Conservation (phyloP, 176 grass and related monocot species). For the Dactylis glomerata region DNA sequence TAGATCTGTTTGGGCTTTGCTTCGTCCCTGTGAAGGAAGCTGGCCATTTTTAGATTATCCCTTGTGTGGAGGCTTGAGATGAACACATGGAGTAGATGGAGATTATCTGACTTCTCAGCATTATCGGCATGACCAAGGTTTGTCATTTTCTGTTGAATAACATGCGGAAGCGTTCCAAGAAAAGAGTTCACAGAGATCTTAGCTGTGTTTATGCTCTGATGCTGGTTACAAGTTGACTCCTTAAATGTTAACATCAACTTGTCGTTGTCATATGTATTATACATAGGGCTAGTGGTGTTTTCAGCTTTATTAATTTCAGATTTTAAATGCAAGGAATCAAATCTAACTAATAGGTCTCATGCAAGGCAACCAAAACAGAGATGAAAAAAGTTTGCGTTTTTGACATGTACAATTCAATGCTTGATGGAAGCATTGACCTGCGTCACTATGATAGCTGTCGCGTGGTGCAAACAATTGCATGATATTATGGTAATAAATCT, state of each 20-base stretch:
- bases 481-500: slow-evolving; percentile 15
- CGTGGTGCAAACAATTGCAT: slow-evolving; percentile 24
- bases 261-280: slow-evolving; percentile 26
- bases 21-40: background rate
- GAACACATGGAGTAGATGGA: slow-evolving; percentile 28
- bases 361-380: background rate
- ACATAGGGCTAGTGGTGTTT: slow-evolving; percentile 30
- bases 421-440: slow-evolving; percentile 63
- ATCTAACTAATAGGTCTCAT: slow-evolving; percentile 34
- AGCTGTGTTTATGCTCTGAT: slow-evolving; percentile 35
- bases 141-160: slow-evolving; percentile 31
- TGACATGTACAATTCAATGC: slow-evolving; percentile 40
- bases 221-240: slow-evolving; percentile 37
- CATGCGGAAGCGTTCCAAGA: slow-evolving; percentile 27
- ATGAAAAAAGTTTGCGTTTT: slow-evolving; percentile 14
- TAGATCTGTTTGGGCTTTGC: background rate
- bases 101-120: slow-evolving; percentile 47
- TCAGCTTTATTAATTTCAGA: background rate
- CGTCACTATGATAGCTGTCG: slow-evolving; percentile 34
- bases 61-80: slow-evolving; percentile 20
- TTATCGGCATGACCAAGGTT: slow-evolving; percentile 32
- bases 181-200: slow-evolving; percentile 30
- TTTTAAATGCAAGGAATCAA: slow-evolving; percentile 32
- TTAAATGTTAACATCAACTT: slow-evolving; percentile 40
- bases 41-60: background rate